Evolutionary conservation across 768 basidiomycete species (phyloP), one percentile per base, ranked within the genome.

Genomic region (Kwoniella bestiolae): DNA sequence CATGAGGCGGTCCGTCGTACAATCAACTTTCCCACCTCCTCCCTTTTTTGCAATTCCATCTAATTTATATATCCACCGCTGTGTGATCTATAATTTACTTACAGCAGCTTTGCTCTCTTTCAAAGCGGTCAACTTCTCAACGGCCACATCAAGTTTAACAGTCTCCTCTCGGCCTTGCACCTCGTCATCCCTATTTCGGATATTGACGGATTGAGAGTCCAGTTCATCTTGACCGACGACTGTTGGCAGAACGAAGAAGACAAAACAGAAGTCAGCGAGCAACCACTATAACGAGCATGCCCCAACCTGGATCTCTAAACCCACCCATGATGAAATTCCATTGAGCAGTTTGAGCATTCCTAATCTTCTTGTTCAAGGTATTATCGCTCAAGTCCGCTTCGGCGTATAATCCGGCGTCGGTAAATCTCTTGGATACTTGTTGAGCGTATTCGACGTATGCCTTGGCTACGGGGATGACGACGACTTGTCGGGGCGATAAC

Each of bases 311-410:
- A 21, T n/a, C 2, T 1, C 7, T 9, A 16, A 0, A 69, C 88
- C 60, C 67, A 96, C 94, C 93, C 70, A 98, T 86, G 73, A 97
- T 92, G 80, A 96, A 97, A 83, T 98, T 98, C 83, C 95, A 96
- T 81, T 97, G 95, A 32, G 94, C 91, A 69, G 95, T 87, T 83
- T 99, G 94, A 23, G 91, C 94, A 79, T 98, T 97, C 29, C 94
- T 86, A 76, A 99, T 92, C 85, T 97, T 98, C 87, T 98, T 98
- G 65, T 87, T 90, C 28, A 98, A 86, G 0, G 96, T 98, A 76
- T 96, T 90, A 45, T 90, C 88, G 35, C 91, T 88, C 70, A 94
- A 89, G 81, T 98, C 96, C 18, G 92, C 92, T 73, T 98, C 96
- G 49, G 90, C 90, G 76, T 87, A 97, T 53, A 99, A 82, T 1